Conservation (phyloP, 1,284 basidiomycete genomes). For the Microbotryum silenes-acaulis region DNA sequence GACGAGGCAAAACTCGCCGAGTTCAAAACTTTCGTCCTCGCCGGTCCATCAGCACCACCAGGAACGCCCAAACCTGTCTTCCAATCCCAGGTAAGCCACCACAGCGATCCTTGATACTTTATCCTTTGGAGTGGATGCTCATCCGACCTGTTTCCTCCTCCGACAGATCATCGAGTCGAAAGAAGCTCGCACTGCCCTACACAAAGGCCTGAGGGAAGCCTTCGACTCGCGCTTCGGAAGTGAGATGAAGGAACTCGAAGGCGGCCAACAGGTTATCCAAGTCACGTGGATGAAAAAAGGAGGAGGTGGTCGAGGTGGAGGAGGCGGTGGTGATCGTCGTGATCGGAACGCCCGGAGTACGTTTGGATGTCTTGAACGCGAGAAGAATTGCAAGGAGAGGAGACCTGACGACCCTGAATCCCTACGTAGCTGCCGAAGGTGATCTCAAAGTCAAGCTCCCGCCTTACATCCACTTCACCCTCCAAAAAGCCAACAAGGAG, state of each 20-base stretch:
- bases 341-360: background rate
- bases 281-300: slow-evolving; percentile 22
- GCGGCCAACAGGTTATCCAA: slow-evolving; percentile 20
- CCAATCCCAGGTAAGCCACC: slow-evolving; percentile 3
- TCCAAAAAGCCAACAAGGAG: slow-evolving; percentile 97
- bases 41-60: slow-evolving; percentile 7
- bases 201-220: slow-evolving; percentile 68
- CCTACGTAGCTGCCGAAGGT: too few species aligned
- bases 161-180: slow-evolving; percentile 72
- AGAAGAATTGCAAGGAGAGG: background rate
- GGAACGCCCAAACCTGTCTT: slow-evolving; percentile 1
- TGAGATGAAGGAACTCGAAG: slow-evolving; percentile 52
- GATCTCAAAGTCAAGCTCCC: slow-evolving; percentile 34
- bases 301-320: background rate
- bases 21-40: slow-evolving; percentile 17
- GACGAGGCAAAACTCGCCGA: slow-evolving; percentile 10
- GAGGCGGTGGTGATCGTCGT: background rate
- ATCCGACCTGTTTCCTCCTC: background rate
- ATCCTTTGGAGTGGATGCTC: background rate
- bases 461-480: slow-evolving; percentile 89
- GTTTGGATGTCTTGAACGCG: background rate
- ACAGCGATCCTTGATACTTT: background rate
- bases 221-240: slow-evolving; percentile 78
- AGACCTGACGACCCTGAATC: background rate
- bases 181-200: slow-evolving; percentile 68